Evolutionary conservation across 163 green algal species (phyloP).

Genomic region (Volvox carteri): DNA sequence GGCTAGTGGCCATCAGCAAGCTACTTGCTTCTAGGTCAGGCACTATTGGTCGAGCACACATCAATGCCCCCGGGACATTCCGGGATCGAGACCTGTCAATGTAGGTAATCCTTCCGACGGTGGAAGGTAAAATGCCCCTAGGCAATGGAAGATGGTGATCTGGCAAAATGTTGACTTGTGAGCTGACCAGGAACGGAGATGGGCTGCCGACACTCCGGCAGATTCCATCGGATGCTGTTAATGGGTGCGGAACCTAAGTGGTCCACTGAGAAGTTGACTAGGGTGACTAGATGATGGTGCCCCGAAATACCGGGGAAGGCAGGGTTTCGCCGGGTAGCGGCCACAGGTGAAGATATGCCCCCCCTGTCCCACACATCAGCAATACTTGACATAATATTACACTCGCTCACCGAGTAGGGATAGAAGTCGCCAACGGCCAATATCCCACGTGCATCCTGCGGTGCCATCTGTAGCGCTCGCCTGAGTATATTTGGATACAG

Average conservation of each 20-base stretch:
- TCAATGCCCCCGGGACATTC: no score
- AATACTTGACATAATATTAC: not conserved
- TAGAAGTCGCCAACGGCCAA: not conserved
- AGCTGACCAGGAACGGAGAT: no score
- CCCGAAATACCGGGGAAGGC: no score
- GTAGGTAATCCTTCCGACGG: no score
- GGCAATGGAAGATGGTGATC: no score
- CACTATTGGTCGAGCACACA: no score
- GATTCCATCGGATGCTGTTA: not conserved
- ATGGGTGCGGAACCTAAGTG: no score
- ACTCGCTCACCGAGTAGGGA: not conserved
- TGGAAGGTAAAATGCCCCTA: no score
- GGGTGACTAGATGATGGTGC: not conserved
- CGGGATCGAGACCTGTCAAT: no score
- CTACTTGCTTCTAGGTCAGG: no score
- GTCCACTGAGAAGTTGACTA: not conserved
- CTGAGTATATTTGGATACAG: not conserved
- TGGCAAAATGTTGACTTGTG: no score
- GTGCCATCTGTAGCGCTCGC: not conserved
- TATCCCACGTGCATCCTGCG: conserved; percentile 1
- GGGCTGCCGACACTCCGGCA: not conserved
- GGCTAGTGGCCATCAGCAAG: no score
- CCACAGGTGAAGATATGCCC: not conserved
- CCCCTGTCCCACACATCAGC: not conserved
- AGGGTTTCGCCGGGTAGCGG: not conserved